A percentile compares a stretch with the other conserved stretches of the same genome.
Evolutionary conservation across 225 moss, liverwort and hornwort species (phyloP).

Genomic region (Climacium dendroides): DNA sequence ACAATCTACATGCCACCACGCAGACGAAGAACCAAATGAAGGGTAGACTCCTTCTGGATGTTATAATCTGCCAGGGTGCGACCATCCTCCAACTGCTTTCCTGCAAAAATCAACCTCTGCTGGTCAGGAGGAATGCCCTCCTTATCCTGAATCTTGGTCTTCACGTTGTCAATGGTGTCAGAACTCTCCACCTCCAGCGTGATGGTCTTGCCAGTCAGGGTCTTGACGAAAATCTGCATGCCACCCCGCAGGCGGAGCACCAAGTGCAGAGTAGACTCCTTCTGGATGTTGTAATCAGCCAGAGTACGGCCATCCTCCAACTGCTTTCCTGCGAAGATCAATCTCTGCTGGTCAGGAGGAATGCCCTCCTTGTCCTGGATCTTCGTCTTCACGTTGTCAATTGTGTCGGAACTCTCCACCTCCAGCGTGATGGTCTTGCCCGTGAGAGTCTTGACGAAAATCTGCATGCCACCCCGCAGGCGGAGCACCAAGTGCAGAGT

Average conservation of each 20-base stretch:
- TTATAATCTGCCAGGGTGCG: not conserved
- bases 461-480: not conserved
- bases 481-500: not conserved
- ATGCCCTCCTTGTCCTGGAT: conserved; percentile 1
- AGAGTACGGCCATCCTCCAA: not conserved
- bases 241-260: not conserved
- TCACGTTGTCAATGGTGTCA: not conserved
- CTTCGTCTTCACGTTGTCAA: conserved; percentile 2
- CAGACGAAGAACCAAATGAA: not conserved
- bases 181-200: not conserved
- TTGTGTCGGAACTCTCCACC: not conserved
- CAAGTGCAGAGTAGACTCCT: conserved; percentile 6
- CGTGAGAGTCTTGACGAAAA: not conserved
- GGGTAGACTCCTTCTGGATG: conserved; percentile 11
- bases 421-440: not conserved
- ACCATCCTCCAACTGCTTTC: conserved; percentile 3
- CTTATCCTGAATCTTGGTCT: conserved; percentile 4
- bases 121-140: conserved; percentile 4
- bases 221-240: not conserved
- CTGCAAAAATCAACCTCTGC: not conserved
- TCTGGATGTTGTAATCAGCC: not conserved
- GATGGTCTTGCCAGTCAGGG: not conserved
- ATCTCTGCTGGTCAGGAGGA: not conserved
- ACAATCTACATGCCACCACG: not conserved
- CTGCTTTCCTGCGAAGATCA: not conserved